Evolutionary conservation across 768 basidiomycete genomes (phyloP).

Genomic region (Pulveroboletus sp.): DNA sequence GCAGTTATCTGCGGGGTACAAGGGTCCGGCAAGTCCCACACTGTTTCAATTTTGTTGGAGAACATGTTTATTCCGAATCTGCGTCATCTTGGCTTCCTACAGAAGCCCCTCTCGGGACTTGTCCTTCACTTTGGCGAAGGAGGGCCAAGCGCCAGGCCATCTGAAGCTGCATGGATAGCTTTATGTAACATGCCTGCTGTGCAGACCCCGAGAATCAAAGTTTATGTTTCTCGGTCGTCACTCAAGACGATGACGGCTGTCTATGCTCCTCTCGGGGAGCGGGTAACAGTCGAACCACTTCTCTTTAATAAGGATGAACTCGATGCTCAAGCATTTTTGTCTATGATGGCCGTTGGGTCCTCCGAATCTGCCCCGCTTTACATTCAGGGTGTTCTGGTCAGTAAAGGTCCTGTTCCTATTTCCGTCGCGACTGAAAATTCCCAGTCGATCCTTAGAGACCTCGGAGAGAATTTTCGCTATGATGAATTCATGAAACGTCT

Average conservation of each 20-base stretch:
- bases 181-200: slow-evolving; percentile 33
- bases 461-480: slow-evolving; percentile 58
- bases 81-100: slow-evolving; percentile 44
- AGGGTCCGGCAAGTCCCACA: slow-evolving; percentile 74
- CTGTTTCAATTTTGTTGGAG: slow-evolving; percentile 62
- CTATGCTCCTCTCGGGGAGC: slow-evolving; percentile 47
- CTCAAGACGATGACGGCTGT: slow-evolving; percentile 55
- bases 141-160: slow-evolving; percentile 50
- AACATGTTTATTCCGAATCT: slow-evolving; percentile 60
- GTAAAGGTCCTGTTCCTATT: slow-evolving; percentile 14
- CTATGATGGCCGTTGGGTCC: slow-evolving; percentile 68
- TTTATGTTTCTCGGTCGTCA: slow-evolving; percentile 60
- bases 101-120: slow-evolving; percentile 55
- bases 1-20: slow-evolving; percentile 75
- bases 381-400: slow-evolving; percentile 62
- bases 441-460: slow-evolving; percentile 57
- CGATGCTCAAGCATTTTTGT: slow-evolving; percentile 63
- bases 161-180: slow-evolving; percentile 63
- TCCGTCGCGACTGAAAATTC: slow-evolving; percentile 8
- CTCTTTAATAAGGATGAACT: slow-evolving; percentile 55
- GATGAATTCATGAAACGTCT: slow-evolving; percentile 45
- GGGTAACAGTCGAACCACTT: slow-evolving; percentile 51
- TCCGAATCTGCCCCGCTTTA: slow-evolving; percentile 63
- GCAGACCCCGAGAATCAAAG: slow-evolving; percentile 33
- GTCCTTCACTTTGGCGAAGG: slow-evolving; percentile 71